phyloP scores from a whole-genome alignment of 2,329 filamentous ascomycete genomes.

The Chaetomium sp. region DNA sequence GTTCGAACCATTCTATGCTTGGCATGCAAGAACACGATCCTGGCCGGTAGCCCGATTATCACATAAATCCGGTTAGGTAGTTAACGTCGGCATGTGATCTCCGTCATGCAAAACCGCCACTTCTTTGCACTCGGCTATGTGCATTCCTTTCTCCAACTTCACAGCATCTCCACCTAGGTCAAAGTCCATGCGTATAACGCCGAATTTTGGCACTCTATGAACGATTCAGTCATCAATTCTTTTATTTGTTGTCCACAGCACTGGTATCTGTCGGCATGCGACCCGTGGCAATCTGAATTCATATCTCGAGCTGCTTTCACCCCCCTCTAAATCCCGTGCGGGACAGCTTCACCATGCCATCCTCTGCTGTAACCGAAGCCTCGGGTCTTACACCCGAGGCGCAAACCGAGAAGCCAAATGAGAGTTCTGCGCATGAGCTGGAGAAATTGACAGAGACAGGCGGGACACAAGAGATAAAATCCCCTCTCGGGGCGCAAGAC shows the following conservation, averaged over 20 bases:
- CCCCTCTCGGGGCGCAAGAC: not conserved
- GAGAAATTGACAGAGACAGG: not conserved
- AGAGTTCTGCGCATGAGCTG: not conserved
- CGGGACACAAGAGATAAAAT: not conserved
- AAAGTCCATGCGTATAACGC: not conserved
- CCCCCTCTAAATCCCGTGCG: not conserved
- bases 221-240: not conserved
- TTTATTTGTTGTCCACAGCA: not conserved
- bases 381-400: constrained; percentile 3
- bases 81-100: not conserved
- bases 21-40: not conserved
- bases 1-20: not conserved
- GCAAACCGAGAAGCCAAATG: not conserved
- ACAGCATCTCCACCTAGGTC: not conserved
- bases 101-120: not conserved
- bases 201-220: not conserved
- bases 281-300: not conserved
- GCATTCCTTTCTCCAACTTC: constrained; percentile 9
- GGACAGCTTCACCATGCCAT: constrained; percentile 19
- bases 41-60: not conserved
- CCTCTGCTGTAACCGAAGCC: constrained; percentile 5
- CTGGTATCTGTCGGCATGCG: not conserved
- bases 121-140: constrained; percentile 4
- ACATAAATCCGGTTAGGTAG: not conserved
- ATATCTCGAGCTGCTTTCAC: not conserved